Base-by-base conservation (phyloP, 2,329 filamentous ascomycete genomes). In the Diaporthe capsici region DNA sequence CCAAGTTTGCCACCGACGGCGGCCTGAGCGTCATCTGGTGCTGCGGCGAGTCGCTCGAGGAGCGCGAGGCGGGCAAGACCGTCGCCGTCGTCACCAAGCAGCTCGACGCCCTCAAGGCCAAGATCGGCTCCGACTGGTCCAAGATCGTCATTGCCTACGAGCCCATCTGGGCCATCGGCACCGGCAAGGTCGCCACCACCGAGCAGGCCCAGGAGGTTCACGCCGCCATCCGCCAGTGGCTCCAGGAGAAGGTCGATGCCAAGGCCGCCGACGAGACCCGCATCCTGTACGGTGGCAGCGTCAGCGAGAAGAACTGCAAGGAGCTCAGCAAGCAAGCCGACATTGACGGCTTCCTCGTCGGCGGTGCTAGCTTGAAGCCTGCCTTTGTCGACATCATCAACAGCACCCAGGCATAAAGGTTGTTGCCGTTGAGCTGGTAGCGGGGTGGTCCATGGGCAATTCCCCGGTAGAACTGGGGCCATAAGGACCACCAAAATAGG, bases 111-210 rank as follows among this genome's bases (percentile, higher is more conserved):
- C 94, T 84, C 79, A 93, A 95, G 85, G 86, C 88, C 81, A 89
- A 94, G 88, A 88, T 95, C 83, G 81, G 81, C 72, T 88, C 91
- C 81, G 94, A 98, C 88, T 99, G 97, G 97, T 91, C 89, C 83
- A 97, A 97, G 89, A 91, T 99, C 79, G 97, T 99, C 84, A 91
- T 99, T 82, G 97, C 97, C 83, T 99, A 99, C 87, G 97, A 99
- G 91, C 97, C 97, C 83, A 97, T 99, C 90, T 99, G 97, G 96
- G 95, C 92, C 84, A 94, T 92, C 81, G 96, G 96, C 81, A 98
- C 97, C 80, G 97, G 97, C 86, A 97, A 97, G 89, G 95, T 97
- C 79, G 95, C 95, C 81, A 94, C 93, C 78, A 95, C 92, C 76
- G 90, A 95, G 87, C 95, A 98, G 90, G 95, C 95, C 75, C 95